These are phyloP conservation scores for Gnaphalium uliginosum DNA, from an alignment of 129 eudicot genomes.

Conservation along the genomic window DNA sequence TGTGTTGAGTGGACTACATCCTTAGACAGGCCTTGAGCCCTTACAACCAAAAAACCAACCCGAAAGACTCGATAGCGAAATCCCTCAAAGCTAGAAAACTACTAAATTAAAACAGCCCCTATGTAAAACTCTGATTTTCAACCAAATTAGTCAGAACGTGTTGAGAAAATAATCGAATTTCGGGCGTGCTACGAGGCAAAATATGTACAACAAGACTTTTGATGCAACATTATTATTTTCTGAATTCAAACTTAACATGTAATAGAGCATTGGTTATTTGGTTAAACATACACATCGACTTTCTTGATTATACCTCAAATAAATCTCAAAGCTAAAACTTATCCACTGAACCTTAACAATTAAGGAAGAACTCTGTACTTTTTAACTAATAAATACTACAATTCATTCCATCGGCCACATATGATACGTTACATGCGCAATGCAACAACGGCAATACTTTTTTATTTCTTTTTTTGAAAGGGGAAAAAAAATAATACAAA, in stretches of 20 bases:
- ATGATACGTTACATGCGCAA: neutral
- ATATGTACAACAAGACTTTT: neutral
- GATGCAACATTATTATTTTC: neutral
- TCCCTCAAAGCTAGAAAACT: no score
- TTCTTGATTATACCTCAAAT: neutral
- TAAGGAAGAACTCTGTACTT: neutral
- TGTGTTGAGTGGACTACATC: neutral
- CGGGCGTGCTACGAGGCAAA: neutral
- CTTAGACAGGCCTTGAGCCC: no score
- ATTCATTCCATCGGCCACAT: neutral
- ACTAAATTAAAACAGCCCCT: no score
- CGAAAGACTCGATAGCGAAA: no score
- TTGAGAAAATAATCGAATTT: neutral
- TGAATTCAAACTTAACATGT: neutral
- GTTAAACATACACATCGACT: neutral
- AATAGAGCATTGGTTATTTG: neutral
- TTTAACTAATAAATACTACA: neutral
- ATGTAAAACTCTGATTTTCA: neutral
- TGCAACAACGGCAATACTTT: no score
- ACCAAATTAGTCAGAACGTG: neutral
- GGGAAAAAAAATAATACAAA: no score
- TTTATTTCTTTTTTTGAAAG: no score
- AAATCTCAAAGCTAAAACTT: neutral
- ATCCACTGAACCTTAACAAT: neutral
- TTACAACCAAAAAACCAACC: no score